Conservation (phyloP, 2,329 filamentous ascomycete genomes). For the Colletotrichum incanum region DNA sequence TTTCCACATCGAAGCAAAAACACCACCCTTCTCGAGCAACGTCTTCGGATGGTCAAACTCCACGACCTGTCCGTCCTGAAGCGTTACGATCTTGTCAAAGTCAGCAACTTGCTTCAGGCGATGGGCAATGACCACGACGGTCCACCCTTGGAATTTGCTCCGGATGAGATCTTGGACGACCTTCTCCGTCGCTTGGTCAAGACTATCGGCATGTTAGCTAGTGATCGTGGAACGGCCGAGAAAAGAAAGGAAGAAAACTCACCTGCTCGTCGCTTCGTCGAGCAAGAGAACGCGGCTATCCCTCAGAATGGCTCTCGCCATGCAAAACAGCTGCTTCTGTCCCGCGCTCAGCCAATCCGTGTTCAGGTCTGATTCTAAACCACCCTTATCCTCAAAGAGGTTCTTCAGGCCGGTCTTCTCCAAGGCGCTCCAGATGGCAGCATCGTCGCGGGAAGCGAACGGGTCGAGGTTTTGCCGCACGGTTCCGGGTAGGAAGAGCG, state of each 20-base stretch:
- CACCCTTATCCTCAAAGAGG: slow-evolving; percentile 56
- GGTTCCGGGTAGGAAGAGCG: slow-evolving; percentile 64
- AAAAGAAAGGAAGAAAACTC: slow-evolving; percentile 26
- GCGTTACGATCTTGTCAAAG: slow-evolving; percentile 62
- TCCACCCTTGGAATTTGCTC: slow-evolving; percentile 55
- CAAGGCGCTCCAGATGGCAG: slow-evolving; percentile 61
- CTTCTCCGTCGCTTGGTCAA: slow-evolving; percentile 53
- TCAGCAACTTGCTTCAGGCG: slow-evolving; percentile 64
- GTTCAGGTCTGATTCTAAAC: slow-evolving; percentile 55
- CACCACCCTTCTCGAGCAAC: slow-evolving; percentile 14
- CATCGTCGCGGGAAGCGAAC: slow-evolving; percentile 53
- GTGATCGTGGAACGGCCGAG: slow-evolving; percentile 10
- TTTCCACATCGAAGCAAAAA: slow-evolving; percentile 31
- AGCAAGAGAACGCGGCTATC: slow-evolving; percentile 49
- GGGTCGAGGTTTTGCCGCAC: slow-evolving; percentile 68
- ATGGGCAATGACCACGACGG: slow-evolving; percentile 62
- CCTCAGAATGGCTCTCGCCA: slow-evolving; percentile 51
- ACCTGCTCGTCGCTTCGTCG: slow-evolving; percentile 59
- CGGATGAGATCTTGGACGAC: slow-evolving; percentile 50
- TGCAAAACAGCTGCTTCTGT: slow-evolving; percentile 53
- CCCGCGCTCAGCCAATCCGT: slow-evolving; percentile 52
- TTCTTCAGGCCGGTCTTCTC: slow-evolving; percentile 63
- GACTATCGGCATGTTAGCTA: slow-evolving; percentile 47
- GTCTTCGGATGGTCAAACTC: slow-evolving; percentile 25
- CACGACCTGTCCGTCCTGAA: slow-evolving; percentile 25